A percentile compares a stretch with the other conserved stretches of the same genome.
phyloP scores from a whole-genome alignment of 345 rosid species.

The Aquilaria malaccensis region DNA sequence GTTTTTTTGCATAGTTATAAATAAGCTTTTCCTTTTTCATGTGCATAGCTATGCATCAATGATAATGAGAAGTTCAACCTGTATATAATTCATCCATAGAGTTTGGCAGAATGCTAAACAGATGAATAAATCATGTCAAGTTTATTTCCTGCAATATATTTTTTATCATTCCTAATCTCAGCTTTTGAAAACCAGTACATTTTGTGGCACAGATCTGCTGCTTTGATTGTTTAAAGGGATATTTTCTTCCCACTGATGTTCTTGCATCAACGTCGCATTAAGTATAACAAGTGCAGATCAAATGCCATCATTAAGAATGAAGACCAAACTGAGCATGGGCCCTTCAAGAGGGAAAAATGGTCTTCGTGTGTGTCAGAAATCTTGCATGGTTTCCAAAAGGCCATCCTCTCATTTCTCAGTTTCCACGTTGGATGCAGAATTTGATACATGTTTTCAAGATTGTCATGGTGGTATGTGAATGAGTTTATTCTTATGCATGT shows the following conservation, averaged over 20 bases:
- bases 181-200: background rate
- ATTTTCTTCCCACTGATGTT: slow-evolving; percentile 35
- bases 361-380: slow-evolving; percentile 46
- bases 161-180: too few relatives aligned
- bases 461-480: slow-evolving; percentile 32
- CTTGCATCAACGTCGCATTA: slow-evolving; percentile 30
- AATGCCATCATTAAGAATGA: slow-evolving; percentile 76
- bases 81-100: too few relatives aligned
- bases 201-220: slow-evolving; percentile 28
- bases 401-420: slow-evolving; percentile 28
- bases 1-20: too few relatives aligned
- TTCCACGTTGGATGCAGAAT: slow-evolving; percentile 28
- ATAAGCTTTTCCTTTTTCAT: too few relatives aligned
- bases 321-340: slow-evolving; percentile 37
- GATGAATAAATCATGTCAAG: too few relatives aligned
- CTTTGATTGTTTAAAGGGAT: slow-evolving; percentile 27
- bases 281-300: slow-evolving; percentile 28
- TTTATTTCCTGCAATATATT: too few relatives aligned
- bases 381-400: slow-evolving; percentile 43
- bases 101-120: too few relatives aligned
- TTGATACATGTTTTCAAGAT: slow-evolving; percentile 18
- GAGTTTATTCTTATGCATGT: too few relatives aligned
- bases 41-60: too few relatives aligned
- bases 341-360: slow-evolving; percentile 39
- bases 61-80: too few relatives aligned